A percentile compares a stretch with the other conserved stretches of the same genome.
These are phyloP conservation scores for Trichoderma sp. DNA, from an alignment of 2,329 filamentous ascomycete species.

Conservation along the genomic window DNA sequence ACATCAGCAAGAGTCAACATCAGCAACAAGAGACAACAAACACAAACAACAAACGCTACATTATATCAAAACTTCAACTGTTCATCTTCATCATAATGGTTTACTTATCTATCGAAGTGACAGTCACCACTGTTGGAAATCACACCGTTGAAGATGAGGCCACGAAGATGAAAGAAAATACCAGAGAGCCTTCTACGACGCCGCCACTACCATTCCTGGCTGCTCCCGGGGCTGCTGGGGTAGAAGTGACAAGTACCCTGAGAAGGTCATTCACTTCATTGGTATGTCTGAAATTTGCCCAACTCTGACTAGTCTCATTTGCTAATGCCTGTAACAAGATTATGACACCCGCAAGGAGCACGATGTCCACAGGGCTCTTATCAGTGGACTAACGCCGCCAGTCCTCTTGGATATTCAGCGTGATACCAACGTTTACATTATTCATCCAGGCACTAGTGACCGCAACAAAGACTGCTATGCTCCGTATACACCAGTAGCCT, in stretches of 20 bases:
- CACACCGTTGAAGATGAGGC: neutral
- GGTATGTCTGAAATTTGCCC: neutral
- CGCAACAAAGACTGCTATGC: neutral
- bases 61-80: neutral
- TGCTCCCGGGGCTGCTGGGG: constrained; percentile 5
- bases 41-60: neutral
- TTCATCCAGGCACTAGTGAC: neutral
- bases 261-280: neutral
- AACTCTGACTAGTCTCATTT: neutral
- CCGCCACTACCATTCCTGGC: neutral
- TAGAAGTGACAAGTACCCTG: neutral
- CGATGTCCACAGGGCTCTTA: neutral
- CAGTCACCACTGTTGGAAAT: neutral
- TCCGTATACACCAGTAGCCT: neutral
- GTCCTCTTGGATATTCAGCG: neutral
- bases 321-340: neutral
- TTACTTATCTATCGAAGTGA: neutral
- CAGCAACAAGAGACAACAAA: neutral
- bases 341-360: neutral
- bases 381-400: neutral
- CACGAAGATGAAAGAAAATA: neutral
- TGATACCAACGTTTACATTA: neutral
- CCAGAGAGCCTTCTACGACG: neutral
- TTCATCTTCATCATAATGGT: neutral
- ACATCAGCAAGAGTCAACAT: neutral